A percentile compares a stretch with the other conserved stretches of the same genome.
These are phyloP conservation scores for Carex myosuroides DNA, from an alignment of 176 grass and related monocot species.

Conservation along the genomic window DNA sequence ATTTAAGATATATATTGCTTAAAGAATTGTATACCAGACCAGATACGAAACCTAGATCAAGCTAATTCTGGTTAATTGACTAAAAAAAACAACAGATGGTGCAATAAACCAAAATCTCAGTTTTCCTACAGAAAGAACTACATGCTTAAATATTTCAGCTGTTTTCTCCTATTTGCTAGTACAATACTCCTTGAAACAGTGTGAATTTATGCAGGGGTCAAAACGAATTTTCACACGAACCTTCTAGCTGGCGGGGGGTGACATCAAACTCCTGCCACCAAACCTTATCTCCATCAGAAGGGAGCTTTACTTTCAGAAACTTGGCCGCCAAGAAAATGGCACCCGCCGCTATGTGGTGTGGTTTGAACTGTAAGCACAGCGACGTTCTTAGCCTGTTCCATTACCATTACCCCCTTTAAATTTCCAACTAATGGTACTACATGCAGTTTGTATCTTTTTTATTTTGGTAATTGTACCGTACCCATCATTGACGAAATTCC, in stretches of 20 bases:
- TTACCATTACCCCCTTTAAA: constrained; percentile 46
- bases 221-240: constrained; percentile 45
- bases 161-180: not conserved
- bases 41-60: not conserved
- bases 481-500: constrained; percentile 99
- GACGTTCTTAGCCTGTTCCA: constrained; percentile 88
- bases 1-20: not conserved
- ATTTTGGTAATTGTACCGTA: constrained; percentile 58
- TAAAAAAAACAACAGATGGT: not conserved
- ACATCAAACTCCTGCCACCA: constrained; percentile 99
- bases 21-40: not conserved
- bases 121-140: not conserved
- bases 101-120: not conserved
- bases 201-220: not conserved
- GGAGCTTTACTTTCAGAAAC: constrained; percentile 98
- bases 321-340: constrained; percentile 95
- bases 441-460: constrained; percentile 30
- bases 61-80: not conserved
- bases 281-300: constrained; percentile 83
- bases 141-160: not conserved
- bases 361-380: constrained; percentile 94
- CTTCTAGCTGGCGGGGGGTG: constrained; percentile 86
- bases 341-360: constrained; percentile 90
- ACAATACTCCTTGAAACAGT: constrained; percentile 2
- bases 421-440: constrained; percentile 23